Evolutionary conservation across 305 asterid species (phyloP), one percentile per base, ranked within the genome.

Genomic region (Fraxinus albicans): DNA sequence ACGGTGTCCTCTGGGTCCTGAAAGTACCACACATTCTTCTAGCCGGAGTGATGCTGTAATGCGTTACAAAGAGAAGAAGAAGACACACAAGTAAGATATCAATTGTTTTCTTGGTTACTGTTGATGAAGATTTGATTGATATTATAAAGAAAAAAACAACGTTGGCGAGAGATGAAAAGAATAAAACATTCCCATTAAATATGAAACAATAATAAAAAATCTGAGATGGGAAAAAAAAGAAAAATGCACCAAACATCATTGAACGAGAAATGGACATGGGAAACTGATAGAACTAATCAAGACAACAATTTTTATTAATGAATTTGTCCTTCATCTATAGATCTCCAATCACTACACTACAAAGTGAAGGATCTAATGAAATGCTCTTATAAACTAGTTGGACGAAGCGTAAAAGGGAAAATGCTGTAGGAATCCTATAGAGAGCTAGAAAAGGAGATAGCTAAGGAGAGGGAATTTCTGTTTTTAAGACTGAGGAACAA

Each of bases 1-100:
- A 8, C 89, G 96, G 96, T 84, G 84, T 84, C 87, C 91, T 21
- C 90, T 90, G 3, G 92, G 92, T 83, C 89, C 91, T 53, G 99
- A 94, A 75, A 87, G 69, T 85, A 85, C 95, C 58, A 25, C 79
- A 63, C 94, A 90, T 84, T 80, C 94, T 47, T 87, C 93, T 55
- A 90, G 90, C 81, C 88, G 98, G 88, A 96, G 77, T 53, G 88
- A 91, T 86, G 99, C 96, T 70, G 99, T 96, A 76, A 82, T 88
- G 91, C 98, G 99, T 77, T 96, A 96, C 89, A 93, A 86, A 88
- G 98, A 94, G 89, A 96, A 96, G 93, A 96, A 94, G 89, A 96
- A 96, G 89, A 83, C 90, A 0, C 92, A 97, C 50, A 90, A 89
- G 99, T 96, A 89, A 90, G 92, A 33, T 77, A 76, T 63, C 80